Evolutionary conservation across 2,329 filamentous ascomycete species (phyloP).

Genomic region (Peltaster fructicola): DNA sequence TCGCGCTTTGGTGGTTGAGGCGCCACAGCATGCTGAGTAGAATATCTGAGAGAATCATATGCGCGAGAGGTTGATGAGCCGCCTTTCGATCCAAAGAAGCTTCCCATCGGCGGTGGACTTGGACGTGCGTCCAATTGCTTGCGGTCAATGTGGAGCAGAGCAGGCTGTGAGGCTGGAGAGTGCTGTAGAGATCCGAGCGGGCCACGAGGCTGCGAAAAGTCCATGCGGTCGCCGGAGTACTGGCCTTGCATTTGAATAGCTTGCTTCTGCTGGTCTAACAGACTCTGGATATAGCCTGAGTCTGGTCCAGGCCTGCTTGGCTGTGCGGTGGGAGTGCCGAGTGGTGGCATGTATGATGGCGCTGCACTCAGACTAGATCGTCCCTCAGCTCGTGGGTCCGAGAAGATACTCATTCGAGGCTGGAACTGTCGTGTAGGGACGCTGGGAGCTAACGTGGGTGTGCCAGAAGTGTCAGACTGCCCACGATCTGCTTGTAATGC

Average conservation of each 20-base stretch:
- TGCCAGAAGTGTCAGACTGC: too few relatives aligned
- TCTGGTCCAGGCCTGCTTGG: slow-evolving; percentile 7
- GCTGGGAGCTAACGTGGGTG: too few relatives aligned
- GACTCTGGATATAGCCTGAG: slow-evolving; percentile 10
- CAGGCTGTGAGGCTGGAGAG: slow-evolving; percentile 13
- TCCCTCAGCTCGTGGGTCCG: slow-evolving; percentile 15
- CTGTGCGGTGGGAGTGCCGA: slow-evolving; percentile 8
- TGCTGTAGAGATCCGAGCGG: slow-evolving; percentile 9
- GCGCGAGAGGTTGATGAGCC: slow-evolving; percentile 6
- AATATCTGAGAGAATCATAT: slow-evolving; percentile 7
- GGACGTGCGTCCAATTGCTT: slow-evolving; percentile 16
- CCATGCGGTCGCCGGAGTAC: slow-evolving; percentile 11
- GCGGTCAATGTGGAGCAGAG: slow-evolving; percentile 10
- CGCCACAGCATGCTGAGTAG: slow-evolving; percentile 8
- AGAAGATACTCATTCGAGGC: slow-evolving; percentile 15
- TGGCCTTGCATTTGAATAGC: slow-evolving; percentile 15
- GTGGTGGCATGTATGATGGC: slow-evolving; percentile 7
- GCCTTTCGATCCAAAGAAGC: too few relatives aligned
- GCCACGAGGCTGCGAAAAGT: slow-evolving; percentile 9
- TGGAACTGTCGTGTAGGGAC: slow-evolving; percentile 1
- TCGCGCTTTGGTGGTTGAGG: slow-evolving; percentile 17
- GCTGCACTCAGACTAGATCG: slow-evolving; percentile 8
- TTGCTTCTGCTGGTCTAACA: slow-evolving; percentile 17
- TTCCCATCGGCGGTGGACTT: slow-evolving; percentile 11
- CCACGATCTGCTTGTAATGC: slow-evolving; percentile 13